Percentiles rank a stretch among this genome's conserved stretches.
Conservation (phyloP, 1,284 basidiomycete species). For the Porodaedalea pini region DNA sequence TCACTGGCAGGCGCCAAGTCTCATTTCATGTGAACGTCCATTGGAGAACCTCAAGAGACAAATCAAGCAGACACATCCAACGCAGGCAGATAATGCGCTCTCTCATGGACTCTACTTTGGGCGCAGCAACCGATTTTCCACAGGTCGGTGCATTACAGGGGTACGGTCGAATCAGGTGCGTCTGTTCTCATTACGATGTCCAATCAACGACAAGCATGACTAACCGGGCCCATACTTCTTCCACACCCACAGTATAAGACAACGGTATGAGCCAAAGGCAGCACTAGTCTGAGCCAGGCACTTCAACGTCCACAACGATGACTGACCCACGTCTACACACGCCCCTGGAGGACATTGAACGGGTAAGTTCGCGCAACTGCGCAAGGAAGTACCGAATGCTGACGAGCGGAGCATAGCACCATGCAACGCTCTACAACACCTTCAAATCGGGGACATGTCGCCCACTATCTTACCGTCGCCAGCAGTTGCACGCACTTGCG, state of each 20-base stretch:
- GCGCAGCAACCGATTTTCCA: too few relatives aligned
- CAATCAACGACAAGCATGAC: not conserved
- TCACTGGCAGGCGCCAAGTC: too few relatives aligned
- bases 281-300: not conserved
- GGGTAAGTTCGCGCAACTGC: not conserved
- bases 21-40: too few relatives aligned
- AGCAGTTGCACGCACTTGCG: conserved; percentile 61
- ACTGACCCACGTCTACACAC: conserved; percentile 1
- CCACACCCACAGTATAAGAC: not conserved
- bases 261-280: not conserved
- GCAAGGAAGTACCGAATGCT: not conserved
- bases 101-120: too few relatives aligned
- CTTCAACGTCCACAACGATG: not conserved
- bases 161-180: too few relatives aligned
- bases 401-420: conserved; percentile 33
- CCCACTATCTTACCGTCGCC: conserved; percentile 52
- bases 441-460: conserved; percentile 52
- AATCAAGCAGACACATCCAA: too few relatives aligned
- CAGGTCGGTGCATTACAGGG: too few relatives aligned
- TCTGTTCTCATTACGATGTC: too few relatives aligned
- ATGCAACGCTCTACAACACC: conserved; percentile 41
- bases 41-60: too few relatives aligned
- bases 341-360: not conserved
- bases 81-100: too few relatives aligned
- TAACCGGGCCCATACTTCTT: not conserved